Conservation (phyloP, 1,284 basidiomycete species). For the Cryptococcus sp. region DNA sequence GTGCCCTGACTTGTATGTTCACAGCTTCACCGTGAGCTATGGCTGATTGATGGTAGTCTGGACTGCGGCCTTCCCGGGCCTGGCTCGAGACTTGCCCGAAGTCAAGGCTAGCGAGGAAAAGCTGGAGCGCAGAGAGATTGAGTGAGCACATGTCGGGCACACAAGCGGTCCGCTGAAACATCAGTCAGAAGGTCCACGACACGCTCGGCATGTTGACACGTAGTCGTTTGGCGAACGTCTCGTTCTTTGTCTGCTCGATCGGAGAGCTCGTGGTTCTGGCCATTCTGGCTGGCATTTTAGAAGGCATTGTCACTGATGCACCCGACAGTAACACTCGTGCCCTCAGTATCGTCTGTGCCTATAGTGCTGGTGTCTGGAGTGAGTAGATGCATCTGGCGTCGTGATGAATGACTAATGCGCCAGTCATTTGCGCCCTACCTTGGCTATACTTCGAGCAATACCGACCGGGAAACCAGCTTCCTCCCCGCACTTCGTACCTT, state of each 20-base stretch:
- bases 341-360: conserved; percentile 66
- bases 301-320: conserved; percentile 61
- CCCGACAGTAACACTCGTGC: conserved; percentile 79
- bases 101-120: conserved; percentile 59
- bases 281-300: conserved; percentile 71
- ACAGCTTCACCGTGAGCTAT: not conserved
- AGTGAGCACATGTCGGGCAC: conserved; percentile 55
- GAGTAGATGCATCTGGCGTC: no score
- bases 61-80: conserved; percentile 72
- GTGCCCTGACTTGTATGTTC: conserved; percentile 55
- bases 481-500: conserved; percentile 62
- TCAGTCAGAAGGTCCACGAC: conserved; percentile 58
- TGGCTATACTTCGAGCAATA: conserved; percentile 74
- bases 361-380: conserved; percentile 71
- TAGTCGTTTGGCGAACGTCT: conserved; percentile 73
- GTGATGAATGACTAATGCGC: no score
- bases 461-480: conserved; percentile 66
- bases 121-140: conserved; percentile 59
- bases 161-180: conserved; percentile 61
- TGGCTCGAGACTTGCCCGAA: conserved; percentile 72
- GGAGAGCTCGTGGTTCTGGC: conserved; percentile 69
- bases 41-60: conserved; percentile 52
- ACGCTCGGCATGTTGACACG: conserved; percentile 62
- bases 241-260: conserved; percentile 66
- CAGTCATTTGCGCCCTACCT: conserved; percentile 67